Evolutionary conservation across 228 moss, liverwort and hornwort genomes (phyloP).

Genomic region (Sphagnum fallax): DNA sequence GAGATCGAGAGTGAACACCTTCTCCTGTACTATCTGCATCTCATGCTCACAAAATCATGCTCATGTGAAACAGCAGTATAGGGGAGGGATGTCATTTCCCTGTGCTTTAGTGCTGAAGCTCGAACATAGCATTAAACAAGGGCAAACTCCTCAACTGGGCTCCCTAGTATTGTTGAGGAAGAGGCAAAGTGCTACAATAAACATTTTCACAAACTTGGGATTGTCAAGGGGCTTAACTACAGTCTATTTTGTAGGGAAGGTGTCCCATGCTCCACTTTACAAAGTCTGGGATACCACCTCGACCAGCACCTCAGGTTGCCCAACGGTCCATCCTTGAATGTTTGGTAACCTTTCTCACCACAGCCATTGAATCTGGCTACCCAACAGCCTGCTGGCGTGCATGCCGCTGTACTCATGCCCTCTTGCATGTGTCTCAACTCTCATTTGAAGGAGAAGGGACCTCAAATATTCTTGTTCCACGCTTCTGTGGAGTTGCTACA

Average conservation of each 20-base stretch:
- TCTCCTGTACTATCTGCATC: no score
- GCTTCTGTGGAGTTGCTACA: constrained; percentile 56
- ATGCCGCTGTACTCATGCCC: constrained; percentile 79
- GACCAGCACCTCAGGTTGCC: constrained; percentile 32
- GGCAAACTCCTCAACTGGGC: no score
- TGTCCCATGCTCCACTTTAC: constrained; percentile 65
- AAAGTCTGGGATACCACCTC: constrained; percentile 35
- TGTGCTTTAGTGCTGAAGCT: no score
- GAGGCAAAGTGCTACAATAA: no score
- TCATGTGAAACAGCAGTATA: no score
- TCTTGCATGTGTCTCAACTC: constrained; percentile 74
- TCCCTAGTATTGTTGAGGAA: no score
- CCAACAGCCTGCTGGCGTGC: constrained; percentile 91
- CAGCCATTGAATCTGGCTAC: constrained; percentile 81
- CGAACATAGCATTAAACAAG: no score
- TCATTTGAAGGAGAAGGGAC: constrained; percentile 86
- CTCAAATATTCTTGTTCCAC: constrained; percentile 46
- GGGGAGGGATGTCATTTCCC: no score
- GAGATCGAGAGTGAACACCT: no score
- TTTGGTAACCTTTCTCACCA: constrained; percentile 61
- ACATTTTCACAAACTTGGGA: no score
- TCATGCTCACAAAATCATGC: no score
- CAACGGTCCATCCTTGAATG: constrained; percentile 70
- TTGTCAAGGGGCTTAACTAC: no score
- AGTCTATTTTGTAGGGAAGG: constrained; percentile 48